Conservation (phyloP, 2,329 filamentous ascomycete species). For the Neonectria ditissima region DNA sequence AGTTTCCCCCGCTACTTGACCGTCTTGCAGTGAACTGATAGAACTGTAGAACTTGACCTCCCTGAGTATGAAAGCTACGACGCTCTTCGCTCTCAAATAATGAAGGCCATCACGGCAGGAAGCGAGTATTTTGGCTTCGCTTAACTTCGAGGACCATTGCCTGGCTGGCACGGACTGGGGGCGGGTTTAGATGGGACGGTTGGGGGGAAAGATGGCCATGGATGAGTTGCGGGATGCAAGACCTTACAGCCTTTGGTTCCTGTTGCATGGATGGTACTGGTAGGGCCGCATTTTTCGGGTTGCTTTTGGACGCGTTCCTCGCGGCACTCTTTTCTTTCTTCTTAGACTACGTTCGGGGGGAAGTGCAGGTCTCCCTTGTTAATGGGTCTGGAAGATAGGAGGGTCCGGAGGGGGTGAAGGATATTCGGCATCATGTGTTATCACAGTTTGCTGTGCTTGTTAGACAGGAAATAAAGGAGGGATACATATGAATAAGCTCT, state of each 20-base stretch:
- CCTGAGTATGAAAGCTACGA: conserved; percentile 99
- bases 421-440: conserved; percentile 34
- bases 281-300: conserved; percentile 22
- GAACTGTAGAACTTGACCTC: conserved; percentile 85
- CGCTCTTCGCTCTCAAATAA: conserved; percentile 83
- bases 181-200: conserved; percentile 36
- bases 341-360: conserved; percentile 35
- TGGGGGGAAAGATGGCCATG: conserved; percentile 18
- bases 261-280: conserved; percentile 27
- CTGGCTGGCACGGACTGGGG: conserved; percentile 34
- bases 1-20: conserved; percentile 63
- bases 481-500: background rate
- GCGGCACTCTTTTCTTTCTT: conserved; percentile 4
- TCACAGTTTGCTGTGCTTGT: conserved; percentile 28
- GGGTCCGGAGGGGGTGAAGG: conserved; percentile 23
- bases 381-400: conserved; percentile 21
- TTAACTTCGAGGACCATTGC: conserved; percentile 58
- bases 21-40: conserved; percentile 49
- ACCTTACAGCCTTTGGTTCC: conserved; percentile 22
- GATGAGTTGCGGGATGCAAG: conserved; percentile 8
- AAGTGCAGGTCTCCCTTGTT: conserved; percentile 51
- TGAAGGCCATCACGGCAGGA: conserved; percentile 97
- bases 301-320: conserved; percentile 24
- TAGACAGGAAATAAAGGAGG: conserved; percentile 25
- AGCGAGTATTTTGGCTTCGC: conserved; percentile 99